Percentiles rank a stretch among this genome's conserved stretches.
Evolutionary conservation across 2,329 filamentous ascomycete genomes (phyloP).

Genomic region (Fusarium heterosporum): DNA sequence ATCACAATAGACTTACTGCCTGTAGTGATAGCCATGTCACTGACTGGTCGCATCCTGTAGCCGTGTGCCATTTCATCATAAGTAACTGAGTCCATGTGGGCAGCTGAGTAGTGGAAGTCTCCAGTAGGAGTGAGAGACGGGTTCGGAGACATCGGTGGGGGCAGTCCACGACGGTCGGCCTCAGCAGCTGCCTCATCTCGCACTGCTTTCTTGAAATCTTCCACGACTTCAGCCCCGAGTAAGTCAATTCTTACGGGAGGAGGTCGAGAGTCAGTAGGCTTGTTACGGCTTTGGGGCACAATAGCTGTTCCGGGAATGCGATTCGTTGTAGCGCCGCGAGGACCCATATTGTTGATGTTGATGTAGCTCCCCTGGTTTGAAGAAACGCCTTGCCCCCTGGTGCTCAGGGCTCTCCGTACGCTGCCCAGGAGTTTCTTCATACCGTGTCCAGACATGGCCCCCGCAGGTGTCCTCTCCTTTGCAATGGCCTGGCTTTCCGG

Average conservation of each 20-base stretch:
- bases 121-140: constrained; percentile 46
- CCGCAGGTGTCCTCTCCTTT: constrained; percentile 63
- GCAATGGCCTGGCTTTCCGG: constrained; percentile 53
- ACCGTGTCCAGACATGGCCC: constrained; percentile 75
- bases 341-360: constrained; percentile 61
- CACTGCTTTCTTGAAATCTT: constrained; percentile 82
- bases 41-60: constrained; percentile 57
- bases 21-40: constrained; percentile 72
- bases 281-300: constrained; percentile 65
- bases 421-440: constrained; percentile 90
- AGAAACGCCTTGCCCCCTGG: constrained; percentile 58
- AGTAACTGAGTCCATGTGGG: constrained; percentile 56
- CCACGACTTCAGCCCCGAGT: constrained; percentile 80
- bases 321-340: constrained; percentile 67
- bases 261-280: constrained; percentile 58
- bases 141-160: constrained; percentile 36
- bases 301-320: constrained; percentile 70
- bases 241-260: constrained; percentile 80
- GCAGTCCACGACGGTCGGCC: constrained; percentile 45
- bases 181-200: constrained; percentile 68
- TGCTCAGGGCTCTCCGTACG: constrained; percentile 84
- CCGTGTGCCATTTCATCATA: constrained; percentile 52
- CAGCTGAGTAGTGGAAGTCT: constrained; percentile 57
- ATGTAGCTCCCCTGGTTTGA: constrained; percentile 61
- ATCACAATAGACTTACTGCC: constrained; percentile 95